phyloP scores from a whole-genome alignment of 2,329 filamentous ascomycete species.

The Neopestalotiopsis rosae region DNA sequence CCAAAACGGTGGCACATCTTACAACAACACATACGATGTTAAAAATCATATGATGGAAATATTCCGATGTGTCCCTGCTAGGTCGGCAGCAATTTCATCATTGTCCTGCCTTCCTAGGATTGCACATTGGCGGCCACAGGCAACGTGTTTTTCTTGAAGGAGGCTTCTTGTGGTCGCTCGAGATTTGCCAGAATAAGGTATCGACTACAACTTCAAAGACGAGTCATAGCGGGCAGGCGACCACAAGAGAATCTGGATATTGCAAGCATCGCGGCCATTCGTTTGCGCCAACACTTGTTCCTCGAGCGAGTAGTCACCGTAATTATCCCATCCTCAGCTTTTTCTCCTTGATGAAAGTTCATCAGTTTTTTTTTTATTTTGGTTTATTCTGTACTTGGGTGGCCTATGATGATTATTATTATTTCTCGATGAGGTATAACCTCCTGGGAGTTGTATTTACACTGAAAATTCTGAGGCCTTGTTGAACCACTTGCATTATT shows the following conservation, averaged over 20 bases:
- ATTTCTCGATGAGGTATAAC: conserved; percentile 21
- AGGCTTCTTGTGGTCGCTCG: no score
- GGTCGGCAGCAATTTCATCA: background rate
- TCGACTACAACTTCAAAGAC: background rate
- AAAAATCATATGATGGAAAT: no score
- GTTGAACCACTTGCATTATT: background rate
- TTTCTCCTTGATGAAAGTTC: conserved; percentile 13
- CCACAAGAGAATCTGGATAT: no score
- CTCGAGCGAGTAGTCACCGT: background rate
- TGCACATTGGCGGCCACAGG: no score
- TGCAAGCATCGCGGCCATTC: background rate
- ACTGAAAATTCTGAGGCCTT: conserved; percentile 26
- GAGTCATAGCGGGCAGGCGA: no score
- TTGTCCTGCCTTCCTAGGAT: no score
- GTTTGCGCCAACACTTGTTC: background rate
- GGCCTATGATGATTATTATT: conserved; percentile 23
- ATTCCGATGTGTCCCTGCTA: no score
- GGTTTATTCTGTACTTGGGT: background rate
- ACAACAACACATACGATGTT: no score
- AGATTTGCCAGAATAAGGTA: background rate
- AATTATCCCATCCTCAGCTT: background rate
- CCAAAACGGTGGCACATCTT: background rate
- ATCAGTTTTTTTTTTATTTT: background rate
- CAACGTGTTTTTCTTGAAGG: no score
- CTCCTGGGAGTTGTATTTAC: conserved; percentile 21